phyloP scores from a whole-genome alignment of 225 moss, liverwort and hornwort genomes.

The Sphagnum tenellum region DNA sequence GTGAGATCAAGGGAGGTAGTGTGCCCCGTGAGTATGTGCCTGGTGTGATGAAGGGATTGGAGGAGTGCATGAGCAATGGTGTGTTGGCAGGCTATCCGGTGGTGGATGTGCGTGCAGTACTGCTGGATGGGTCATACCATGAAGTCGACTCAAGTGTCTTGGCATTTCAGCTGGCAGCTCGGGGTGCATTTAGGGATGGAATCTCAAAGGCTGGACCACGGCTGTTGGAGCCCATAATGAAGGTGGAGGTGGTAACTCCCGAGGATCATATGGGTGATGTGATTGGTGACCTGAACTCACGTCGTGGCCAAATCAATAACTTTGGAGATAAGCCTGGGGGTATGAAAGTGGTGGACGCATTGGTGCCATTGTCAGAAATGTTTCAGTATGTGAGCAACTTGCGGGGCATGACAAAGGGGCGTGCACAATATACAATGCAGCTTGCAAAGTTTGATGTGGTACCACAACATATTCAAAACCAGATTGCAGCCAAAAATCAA shows the following conservation, averaged over 20 bases:
- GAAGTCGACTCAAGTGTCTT: slow-evolving; percentile 96
- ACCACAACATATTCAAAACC: slow-evolving; percentile 70
- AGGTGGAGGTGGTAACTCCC: slow-evolving; percentile 96
- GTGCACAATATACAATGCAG: slow-evolving; percentile 96
- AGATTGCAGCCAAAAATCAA: slow-evolving; percentile 65
- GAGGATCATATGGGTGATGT: slow-evolving; percentile 99
- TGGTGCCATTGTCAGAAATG: slow-evolving; percentile 93
- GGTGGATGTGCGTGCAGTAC: slow-evolving; percentile 85
- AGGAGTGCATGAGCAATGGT: slow-evolving; percentile 97
- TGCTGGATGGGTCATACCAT: slow-evolving; percentile 88
- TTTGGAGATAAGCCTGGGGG: slow-evolving; percentile 92
- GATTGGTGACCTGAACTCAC: slow-evolving; percentile 90
- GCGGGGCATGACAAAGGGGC: slow-evolving; percentile 84
- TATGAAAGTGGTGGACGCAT: slow-evolving; percentile 88
- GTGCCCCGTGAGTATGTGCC: slow-evolving; percentile 95
- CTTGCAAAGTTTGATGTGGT: slow-evolving; percentile 85
- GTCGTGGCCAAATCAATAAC: slow-evolving; percentile 72
- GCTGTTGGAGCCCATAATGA: slow-evolving; percentile 94
- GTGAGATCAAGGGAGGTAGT: slow-evolving; percentile 94
- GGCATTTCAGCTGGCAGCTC: slow-evolving; percentile 95
- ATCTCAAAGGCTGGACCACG: slow-evolving; percentile 74
- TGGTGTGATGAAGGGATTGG: slow-evolving; percentile 94
- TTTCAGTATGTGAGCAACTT: slow-evolving; percentile 96
- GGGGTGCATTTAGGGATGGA: slow-evolving; percentile 89
- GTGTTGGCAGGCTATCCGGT: slow-evolving; percentile 93